These are phyloP conservation scores for Fusarium sp. DNA, from an alignment of 2,329 filamentous ascomycete genomes.

Conservation along the genomic window DNA sequence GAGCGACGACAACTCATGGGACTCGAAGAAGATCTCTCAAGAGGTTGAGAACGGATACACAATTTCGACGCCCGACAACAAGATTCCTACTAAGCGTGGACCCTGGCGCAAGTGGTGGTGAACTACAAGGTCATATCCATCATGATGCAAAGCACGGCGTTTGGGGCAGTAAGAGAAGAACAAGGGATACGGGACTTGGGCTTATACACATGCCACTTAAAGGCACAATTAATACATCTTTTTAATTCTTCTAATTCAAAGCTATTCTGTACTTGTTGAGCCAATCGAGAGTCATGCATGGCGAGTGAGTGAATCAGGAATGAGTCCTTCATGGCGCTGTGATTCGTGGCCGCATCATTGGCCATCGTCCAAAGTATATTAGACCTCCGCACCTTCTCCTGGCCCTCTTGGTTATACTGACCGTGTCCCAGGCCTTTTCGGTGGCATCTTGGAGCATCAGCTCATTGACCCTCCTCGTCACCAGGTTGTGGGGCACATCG, in stretches of 20 bases:
- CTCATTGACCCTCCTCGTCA: neutral
- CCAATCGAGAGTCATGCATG: neutral
- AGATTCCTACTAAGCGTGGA: constrained; percentile 36
- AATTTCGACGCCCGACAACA: constrained; percentile 36
- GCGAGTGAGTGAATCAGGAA: neutral
- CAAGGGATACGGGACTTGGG: constrained; percentile 11
- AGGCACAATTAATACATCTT: neutral
- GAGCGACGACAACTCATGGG: constrained; percentile 42
- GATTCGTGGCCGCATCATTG: neutral
- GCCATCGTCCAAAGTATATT: constrained; percentile 1
- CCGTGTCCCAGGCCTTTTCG: neutral
- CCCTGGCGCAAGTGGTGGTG: constrained; percentile 36
- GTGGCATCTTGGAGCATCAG: neutral
- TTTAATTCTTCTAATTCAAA: neutral
- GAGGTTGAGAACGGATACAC: constrained; percentile 39
- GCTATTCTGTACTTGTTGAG: neutral
- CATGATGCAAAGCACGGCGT: neutral
- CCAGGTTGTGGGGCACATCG: neutral
- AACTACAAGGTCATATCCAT: neutral
- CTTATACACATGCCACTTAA: neutral
- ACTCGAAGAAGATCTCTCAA: constrained; percentile 41
- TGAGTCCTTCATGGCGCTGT: neutral
- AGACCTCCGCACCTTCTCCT: neutral
- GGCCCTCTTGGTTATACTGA: neutral
- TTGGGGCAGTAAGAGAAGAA: neutral